Conservation (phyloP, 1,139 yeast genomes). For the Sugiyamaella grinbergsii region DNA sequence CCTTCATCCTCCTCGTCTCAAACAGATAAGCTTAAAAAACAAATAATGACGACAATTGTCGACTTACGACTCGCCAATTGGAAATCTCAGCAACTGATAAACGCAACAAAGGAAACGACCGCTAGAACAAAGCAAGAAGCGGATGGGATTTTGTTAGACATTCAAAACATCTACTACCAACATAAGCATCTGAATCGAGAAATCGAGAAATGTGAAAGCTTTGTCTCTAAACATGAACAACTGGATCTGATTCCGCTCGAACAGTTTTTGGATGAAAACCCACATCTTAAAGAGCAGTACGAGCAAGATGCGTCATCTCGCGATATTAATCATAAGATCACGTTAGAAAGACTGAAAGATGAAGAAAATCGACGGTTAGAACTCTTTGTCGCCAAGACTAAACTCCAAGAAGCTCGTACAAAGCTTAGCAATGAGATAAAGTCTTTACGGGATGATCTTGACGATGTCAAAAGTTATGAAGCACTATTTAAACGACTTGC, state of each 20-base stretch:
- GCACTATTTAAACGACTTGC: slow-evolving; percentile 34
- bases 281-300: slow-evolving; percentile 20
- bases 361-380: slow-evolving; percentile 38
- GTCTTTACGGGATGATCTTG: slow-evolving; percentile 36
- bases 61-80: slow-evolving; percentile 36
- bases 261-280: slow-evolving; percentile 36
- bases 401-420: slow-evolving; percentile 32
- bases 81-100: slow-evolving; percentile 33
- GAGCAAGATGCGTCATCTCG: slow-evolving; percentile 2
- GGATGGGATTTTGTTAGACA: slow-evolving; percentile 37
- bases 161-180: slow-evolving; percentile 42
- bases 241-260: slow-evolving; percentile 40
- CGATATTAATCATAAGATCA: slow-evolving; percentile 33
- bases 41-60: slow-evolving; percentile 32
- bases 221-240: slow-evolving; percentile 35
- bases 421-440: slow-evolving; percentile 34
- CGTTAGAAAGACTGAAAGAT: slow-evolving; percentile 39
- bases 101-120: slow-evolving; percentile 32
- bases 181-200: slow-evolving; percentile 40
- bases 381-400: slow-evolving; percentile 34
- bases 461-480: slow-evolving; percentile 27
- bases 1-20: background rate
- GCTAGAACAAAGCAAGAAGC: slow-evolving; percentile 33
- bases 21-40: slow-evolving; percentile 23
- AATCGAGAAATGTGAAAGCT: slow-evolving; percentile 37